These are phyloP conservation scores for Ulota crispa DNA, from an alignment of 225 moss, liverwort and hornwort genomes.

Conservation along the genomic window DNA sequence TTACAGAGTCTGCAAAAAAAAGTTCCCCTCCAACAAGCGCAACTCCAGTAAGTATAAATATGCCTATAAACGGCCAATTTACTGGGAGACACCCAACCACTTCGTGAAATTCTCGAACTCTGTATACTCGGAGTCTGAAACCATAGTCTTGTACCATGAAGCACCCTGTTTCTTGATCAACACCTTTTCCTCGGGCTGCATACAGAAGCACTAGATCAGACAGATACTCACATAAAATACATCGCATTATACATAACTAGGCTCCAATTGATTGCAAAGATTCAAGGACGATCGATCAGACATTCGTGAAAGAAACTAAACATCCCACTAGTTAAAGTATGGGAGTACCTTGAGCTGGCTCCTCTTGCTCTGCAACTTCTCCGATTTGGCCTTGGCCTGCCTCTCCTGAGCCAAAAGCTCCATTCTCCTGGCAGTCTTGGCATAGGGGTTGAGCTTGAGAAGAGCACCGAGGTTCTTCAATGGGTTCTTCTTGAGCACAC, in stretches of 20 bases:
- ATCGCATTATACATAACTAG: not conserved
- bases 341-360: conserved; percentile 58
- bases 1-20: conserved; percentile 18
- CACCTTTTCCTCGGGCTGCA: conserved; percentile 75
- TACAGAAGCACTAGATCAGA: not conserved
- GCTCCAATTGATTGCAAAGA: not conserved
- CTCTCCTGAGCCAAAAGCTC: conserved; percentile 78
- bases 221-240: not conserved
- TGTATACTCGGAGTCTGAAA: conserved; percentile 83
- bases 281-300: not conserved
- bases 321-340: not conserved
- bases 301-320: not conserved
- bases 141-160: conserved; percentile 88
- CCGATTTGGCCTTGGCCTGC: conserved; percentile 72
- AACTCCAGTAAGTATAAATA: conserved; percentile 24
- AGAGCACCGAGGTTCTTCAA: conserved; percentile 85
- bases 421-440: conserved; percentile 86
- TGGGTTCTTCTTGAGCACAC: conserved; percentile 89
- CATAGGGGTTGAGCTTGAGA: conserved; percentile 89
- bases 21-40: not conserved
- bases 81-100: conserved; percentile 88
- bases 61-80: conserved; percentile 22
- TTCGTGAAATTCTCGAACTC: conserved; percentile 86
- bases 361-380: conserved; percentile 78
- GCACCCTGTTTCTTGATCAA: conserved; percentile 76